Percentiles rank a stretch among this genome's conserved stretches.
Evolutionary conservation across 306 rosid genomes (phyloP).

Genomic region (Ziziphus jujuba): DNA sequence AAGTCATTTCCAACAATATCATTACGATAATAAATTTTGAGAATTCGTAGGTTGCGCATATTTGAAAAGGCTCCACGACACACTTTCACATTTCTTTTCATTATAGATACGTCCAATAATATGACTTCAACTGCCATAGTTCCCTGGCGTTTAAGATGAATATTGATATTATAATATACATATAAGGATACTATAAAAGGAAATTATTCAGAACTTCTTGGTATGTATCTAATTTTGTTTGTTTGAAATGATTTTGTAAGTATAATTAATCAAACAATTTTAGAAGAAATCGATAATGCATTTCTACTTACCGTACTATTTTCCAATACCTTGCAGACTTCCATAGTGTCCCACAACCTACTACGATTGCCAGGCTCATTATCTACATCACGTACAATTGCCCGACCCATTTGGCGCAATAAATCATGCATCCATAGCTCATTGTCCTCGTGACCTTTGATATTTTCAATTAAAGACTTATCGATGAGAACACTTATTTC

Average conservation of each 20-base stretch:
- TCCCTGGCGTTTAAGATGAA: constrained; percentile 19
- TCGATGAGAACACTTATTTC: too few relatives aligned
- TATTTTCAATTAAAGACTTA: too few relatives aligned
- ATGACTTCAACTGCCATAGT: constrained; percentile 24
- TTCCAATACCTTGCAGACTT: background rate
- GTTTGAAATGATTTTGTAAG: background rate
- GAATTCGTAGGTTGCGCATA: background rate
- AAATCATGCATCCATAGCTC: too few relatives aligned
- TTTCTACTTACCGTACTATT: constrained; percentile 18
- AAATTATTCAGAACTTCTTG: too few relatives aligned
- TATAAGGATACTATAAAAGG: background rate
- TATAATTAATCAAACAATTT: too few relatives aligned
- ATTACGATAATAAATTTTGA: background rate
- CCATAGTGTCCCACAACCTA: constrained; percentile 3
- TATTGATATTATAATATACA: too few relatives aligned
- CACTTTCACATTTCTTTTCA: background rate
- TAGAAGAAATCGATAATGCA: background rate
- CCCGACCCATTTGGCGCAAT: too few relatives aligned
- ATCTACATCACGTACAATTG: too few relatives aligned
- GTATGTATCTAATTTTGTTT: background rate
- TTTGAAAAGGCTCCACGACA: constrained; percentile 13
- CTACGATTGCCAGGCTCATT: background rate
- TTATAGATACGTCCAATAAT: background rate
- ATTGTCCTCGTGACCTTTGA: too few relatives aligned
- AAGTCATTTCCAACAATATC: too few relatives aligned